phyloP scores from a whole-genome alignment of 2,329 filamentous ascomycete species.

The Pyrenochaeta sp. region DNA sequence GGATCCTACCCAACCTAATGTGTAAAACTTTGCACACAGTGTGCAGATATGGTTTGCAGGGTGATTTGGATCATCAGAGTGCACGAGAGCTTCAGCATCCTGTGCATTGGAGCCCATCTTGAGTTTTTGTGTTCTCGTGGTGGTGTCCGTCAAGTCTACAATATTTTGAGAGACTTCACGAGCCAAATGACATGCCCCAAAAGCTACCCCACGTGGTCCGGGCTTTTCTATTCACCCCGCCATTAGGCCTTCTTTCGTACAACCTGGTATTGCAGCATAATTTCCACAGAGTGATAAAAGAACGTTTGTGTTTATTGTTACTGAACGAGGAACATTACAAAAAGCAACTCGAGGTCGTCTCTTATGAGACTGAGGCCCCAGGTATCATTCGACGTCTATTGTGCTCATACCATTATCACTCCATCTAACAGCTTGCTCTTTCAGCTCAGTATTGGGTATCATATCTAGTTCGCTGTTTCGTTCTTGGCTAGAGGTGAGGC shows the following conservation, averaged over 20 bases:
- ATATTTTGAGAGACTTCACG: constrained; percentile 13
- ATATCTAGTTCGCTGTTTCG: constrained; percentile 28
- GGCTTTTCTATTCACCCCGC: constrained; percentile 14
- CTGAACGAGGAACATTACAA: neutral
- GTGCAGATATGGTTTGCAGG: constrained; percentile 95
- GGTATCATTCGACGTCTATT: constrained; percentile 22
- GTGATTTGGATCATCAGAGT: constrained; percentile 76
- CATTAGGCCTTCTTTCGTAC: constrained; percentile 2
- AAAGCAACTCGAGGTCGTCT: constrained; percentile 10
- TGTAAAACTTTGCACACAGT: constrained; percentile 95
- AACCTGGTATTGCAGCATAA: neutral
- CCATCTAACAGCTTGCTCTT: constrained; percentile 3
- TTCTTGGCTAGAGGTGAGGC: constrained; percentile 36
- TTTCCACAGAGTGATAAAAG: neutral
- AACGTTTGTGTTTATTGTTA: constrained; percentile 10
- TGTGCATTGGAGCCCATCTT: constrained; percentile 28
- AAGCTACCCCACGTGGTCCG: constrained; percentile 22
- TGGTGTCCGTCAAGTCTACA: neutral
- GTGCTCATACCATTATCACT: constrained; percentile 16
- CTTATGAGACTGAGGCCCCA: constrained; percentile 10
- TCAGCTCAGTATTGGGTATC: constrained; percentile 28
- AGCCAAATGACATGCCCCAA: constrained; percentile 29
- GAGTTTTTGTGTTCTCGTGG: neutral
- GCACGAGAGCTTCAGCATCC: constrained; percentile 62
- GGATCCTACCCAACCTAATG: constrained; percentile 78